These are phyloP conservation scores for Kluyveromyces lactis DNA, from an alignment of 805 yeast species.

Conservation along the genomic window DNA sequence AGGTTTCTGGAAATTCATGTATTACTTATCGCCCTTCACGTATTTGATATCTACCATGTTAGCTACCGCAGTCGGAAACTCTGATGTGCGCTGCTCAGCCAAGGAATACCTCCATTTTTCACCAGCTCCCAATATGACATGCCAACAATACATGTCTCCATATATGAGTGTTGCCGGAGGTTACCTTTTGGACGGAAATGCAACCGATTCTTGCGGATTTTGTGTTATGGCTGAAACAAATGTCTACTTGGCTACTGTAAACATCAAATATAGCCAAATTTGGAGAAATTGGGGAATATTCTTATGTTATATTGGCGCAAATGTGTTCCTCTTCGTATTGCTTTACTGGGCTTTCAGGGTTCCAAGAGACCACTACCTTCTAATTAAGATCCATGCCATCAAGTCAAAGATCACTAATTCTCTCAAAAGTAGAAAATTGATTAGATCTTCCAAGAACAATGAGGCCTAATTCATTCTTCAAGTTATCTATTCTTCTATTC, in stretches of 20 bases:
- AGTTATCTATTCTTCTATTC: no score
- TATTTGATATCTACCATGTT: conserved; percentile 39
- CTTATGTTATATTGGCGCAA: conserved; percentile 40
- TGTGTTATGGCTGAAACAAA: conserved; percentile 51
- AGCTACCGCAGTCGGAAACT: conserved; percentile 40
- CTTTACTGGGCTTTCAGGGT: conserved; percentile 57
- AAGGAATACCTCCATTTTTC: conserved; percentile 16
- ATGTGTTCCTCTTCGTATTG: conserved; percentile 33
- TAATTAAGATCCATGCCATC: background rate
- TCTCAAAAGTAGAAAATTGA: background rate
- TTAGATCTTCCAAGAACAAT: background rate
- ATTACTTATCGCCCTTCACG: conserved; percentile 35
- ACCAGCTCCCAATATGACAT: conserved; percentile 18
- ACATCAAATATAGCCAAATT: conserved; percentile 27
- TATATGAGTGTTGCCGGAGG: conserved; percentile 17
- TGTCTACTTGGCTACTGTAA: conserved; percentile 35
- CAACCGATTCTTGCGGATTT: conserved; percentile 44
- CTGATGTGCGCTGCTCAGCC: conserved; percentile 35
- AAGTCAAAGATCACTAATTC: background rate
- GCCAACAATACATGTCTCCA: conserved; percentile 17
- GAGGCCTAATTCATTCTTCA: background rate
- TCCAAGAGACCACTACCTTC: conserved; percentile 35
- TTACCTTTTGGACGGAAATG: conserved; percentile 19
- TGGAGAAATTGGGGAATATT: conserved; percentile 58
- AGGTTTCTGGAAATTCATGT: conserved; percentile 36